phyloP scores from a whole-genome alignment of 768 basidiomycete species.

The Pulveroboletus sp. region DNA sequence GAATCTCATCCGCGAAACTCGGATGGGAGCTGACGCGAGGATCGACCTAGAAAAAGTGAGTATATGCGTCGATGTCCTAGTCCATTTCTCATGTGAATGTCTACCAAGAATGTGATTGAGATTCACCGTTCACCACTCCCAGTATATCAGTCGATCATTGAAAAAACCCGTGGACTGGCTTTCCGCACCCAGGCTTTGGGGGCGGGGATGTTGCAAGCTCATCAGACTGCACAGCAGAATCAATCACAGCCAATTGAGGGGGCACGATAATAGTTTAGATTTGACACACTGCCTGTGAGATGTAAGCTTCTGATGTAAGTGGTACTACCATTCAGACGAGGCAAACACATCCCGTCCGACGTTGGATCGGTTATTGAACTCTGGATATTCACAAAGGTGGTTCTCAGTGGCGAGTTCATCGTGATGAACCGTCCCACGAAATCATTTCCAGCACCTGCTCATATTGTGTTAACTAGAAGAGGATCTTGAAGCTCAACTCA shows the following conservation, averaged over 20 bases:
- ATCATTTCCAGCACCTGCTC: constrained; percentile 36
- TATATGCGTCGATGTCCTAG: not conserved
- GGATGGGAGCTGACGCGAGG: constrained; percentile 95
- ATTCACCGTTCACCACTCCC: constrained; percentile 88
- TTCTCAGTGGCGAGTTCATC: not conserved
- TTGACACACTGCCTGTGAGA: not conserved
- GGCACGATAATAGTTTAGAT: constrained; percentile 16
- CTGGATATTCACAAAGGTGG: not conserved
- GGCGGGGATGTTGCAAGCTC: constrained; percentile 56
- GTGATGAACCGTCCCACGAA: not conserved
- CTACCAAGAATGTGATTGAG: constrained; percentile 86
- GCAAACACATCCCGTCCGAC: no score
- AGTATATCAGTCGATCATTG: constrained; percentile 90
- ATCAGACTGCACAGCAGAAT: constrained; percentile 28
- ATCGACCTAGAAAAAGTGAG: constrained; percentile 91
- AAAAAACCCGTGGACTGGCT: constrained; percentile 89
- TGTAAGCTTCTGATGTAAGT: constrained; percentile 3
- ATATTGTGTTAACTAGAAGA: not conserved
- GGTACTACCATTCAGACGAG: not conserved
- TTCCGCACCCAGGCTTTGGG: constrained; percentile 89
- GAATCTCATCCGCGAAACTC: constrained; percentile 95
- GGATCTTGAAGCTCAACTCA: constrained; percentile 20
- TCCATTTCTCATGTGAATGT: constrained; percentile 5
- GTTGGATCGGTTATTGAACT: not conserved
- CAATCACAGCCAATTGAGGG: constrained; percentile 29